A percentile compares a stretch with the other conserved stretches of the same genome.
These are phyloP conservation scores for Mycena pura DNA, from an alignment of 768 basidiomycete species.

Conservation along the genomic window DNA sequence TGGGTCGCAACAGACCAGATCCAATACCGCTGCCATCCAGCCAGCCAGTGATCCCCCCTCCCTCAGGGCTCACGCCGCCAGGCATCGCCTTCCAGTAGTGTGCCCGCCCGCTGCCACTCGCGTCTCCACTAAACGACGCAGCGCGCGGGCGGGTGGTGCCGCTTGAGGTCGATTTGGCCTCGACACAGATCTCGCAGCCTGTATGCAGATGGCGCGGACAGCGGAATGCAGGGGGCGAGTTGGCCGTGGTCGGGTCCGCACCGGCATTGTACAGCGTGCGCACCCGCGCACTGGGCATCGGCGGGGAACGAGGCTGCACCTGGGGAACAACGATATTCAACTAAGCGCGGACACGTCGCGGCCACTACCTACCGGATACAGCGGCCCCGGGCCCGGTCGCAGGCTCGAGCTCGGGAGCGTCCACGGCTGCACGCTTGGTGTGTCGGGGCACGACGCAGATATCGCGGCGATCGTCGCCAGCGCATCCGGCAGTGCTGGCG, in stretches of 20 bases:
- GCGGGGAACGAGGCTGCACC: conserved; percentile 28
- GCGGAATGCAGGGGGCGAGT: conserved; percentile 66
- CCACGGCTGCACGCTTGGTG: conserved; percentile 31
- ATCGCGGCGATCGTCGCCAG: conserved; percentile 21
- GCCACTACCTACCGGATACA: conserved; percentile 20
- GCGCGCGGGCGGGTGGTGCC: conserved; percentile 34
- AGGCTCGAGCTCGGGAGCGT: conserved; percentile 27
- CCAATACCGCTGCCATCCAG: conserved; percentile 79
- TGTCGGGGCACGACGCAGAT: conserved; percentile 29
- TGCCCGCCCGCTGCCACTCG: conserved; percentile 8
- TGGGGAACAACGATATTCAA: not conserved
- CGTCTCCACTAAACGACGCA: conserved; percentile 19
- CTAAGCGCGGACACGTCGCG: not conserved
- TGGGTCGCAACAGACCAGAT: conserved; percentile 67
- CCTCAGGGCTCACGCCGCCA: conserved; percentile 42
- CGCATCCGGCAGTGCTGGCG: conserved; percentile 17
- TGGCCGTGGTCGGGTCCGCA: conserved; percentile 65
- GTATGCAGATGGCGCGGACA: conserved; percentile 79
- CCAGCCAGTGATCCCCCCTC: conserved; percentile 72
- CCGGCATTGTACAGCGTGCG: conserved; percentile 64
- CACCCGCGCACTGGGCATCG: conserved; percentile 47
- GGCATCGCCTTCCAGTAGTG: conserved; percentile 43
- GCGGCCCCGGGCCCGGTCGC: conserved; percentile 26
- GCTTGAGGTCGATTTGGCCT: conserved; percentile 51
- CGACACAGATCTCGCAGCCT: conserved; percentile 80